Percentiles rank a stretch among this genome's conserved stretches.
Evolutionary conservation across 2,329 filamentous ascomycete genomes (phyloP).

Genomic region (Neopestalotiopsis clavispora): DNA sequence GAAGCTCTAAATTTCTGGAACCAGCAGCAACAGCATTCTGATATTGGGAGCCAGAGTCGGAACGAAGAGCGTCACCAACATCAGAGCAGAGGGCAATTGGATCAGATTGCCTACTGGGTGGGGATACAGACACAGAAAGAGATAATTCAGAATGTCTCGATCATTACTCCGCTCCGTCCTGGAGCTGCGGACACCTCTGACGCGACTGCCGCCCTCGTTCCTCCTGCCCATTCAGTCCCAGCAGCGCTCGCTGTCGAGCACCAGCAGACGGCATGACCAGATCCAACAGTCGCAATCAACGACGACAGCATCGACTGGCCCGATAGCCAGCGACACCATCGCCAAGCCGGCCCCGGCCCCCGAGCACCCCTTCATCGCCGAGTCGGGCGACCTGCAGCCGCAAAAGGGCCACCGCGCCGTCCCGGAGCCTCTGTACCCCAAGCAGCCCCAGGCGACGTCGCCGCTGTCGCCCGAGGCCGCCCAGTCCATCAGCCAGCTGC

Average conservation of each 20-base stretch:
- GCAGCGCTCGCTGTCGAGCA: conserved; percentile 40
- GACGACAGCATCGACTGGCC: neutral
- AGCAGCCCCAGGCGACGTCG: conserved; percentile 30
- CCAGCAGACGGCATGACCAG: conserved; percentile 30
- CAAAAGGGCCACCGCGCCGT: conserved; percentile 13
- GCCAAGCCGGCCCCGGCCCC: conserved; percentile 22
- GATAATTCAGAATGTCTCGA: conserved; percentile 52
- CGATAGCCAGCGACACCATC: conserved; percentile 15
- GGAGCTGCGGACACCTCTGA: conserved; percentile 58
- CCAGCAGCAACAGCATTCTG: neutral
- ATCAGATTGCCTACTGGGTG: neutral
- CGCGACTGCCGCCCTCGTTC: conserved; percentile 53
- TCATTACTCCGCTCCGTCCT: conserved; percentile 67
- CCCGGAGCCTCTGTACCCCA: conserved; percentile 20
- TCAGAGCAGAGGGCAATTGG: neutral
- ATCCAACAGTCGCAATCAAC: conserved; percentile 2
- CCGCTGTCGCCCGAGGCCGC: conserved; percentile 53
- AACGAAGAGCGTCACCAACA: neutral
- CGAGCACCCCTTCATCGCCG: conserved; percentile 20
- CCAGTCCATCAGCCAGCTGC: conserved; percentile 52
- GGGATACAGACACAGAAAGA: neutral
- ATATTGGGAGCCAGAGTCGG: neutral
- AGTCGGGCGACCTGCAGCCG: conserved; percentile 21
- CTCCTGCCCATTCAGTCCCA: conserved; percentile 54
- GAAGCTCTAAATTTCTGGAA: conserved; percentile 14